Evolutionary conservation across 1,139 yeast species (phyloP).

Genomic region (Geotrichum carabidarum): DNA sequence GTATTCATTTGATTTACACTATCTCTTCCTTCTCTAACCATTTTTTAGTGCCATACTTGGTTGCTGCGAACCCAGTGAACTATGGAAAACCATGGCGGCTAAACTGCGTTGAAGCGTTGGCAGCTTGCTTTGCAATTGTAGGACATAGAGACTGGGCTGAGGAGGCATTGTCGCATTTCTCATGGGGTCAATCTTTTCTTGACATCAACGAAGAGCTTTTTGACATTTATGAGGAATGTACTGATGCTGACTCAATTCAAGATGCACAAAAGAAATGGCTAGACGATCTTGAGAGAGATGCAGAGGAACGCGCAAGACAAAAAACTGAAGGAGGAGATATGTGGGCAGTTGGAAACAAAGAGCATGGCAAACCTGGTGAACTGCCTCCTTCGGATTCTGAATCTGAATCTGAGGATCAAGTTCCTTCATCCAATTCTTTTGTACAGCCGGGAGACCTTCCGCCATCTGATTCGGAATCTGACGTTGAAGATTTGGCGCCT

Average conservation of each 20-base stretch:
- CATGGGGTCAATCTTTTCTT: constrained; percentile 89
- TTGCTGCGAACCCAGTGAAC: constrained; percentile 95
- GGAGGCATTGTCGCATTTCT: constrained; percentile 65
- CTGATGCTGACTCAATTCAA: constrained; percentile 70
- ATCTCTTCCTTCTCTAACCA: background rate
- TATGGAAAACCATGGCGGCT: constrained; percentile 95
- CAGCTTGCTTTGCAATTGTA: constrained; percentile 93
- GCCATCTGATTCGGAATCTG: constrained; percentile 30
- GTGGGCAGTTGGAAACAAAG: constrained; percentile 78
- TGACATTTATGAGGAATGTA: constrained; percentile 68
- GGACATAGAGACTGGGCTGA: constrained; percentile 91
- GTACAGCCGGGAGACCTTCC: constrained; percentile 32
- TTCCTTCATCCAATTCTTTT: constrained; percentile 21
- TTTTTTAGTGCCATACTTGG: constrained; percentile 64
- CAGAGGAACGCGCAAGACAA: constrained; percentile 51
- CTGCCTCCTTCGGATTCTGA: constrained; percentile 34
- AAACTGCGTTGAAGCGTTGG: constrained; percentile 95
- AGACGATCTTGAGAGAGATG: constrained; percentile 61
- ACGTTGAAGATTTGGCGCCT: constrained; percentile 17
- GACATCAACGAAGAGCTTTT: constrained; percentile 76
- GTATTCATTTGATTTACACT: background rate
- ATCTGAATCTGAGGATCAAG: constrained; percentile 28
- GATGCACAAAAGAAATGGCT: constrained; percentile 76
- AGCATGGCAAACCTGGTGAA: constrained; percentile 42
- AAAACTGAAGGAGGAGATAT: constrained; percentile 53